These are phyloP conservation scores for Trichoderma gracile DNA, from an alignment of 2,329 filamentous ascomycete species.

Conservation along the genomic window DNA sequence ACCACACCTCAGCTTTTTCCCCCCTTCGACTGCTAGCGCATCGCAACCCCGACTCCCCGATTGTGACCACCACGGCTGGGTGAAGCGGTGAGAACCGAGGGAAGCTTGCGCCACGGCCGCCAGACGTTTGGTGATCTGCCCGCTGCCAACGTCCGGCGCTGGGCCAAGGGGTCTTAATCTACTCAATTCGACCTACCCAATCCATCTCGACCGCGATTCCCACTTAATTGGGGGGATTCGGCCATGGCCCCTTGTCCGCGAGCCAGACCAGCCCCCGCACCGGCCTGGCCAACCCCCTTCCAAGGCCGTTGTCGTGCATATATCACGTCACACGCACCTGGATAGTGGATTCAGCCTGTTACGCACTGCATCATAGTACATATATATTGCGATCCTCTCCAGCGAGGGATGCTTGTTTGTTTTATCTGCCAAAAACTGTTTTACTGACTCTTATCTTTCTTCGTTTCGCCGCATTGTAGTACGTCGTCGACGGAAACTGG, in stretches of 20 bases:
- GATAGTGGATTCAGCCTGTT: conserved; percentile 22
- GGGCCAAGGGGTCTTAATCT: conserved; percentile 17
- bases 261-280: conserved; percentile 25
- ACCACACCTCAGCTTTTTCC: neutral
- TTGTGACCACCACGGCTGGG: conserved; percentile 1
- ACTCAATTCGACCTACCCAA: conserved; percentile 17
- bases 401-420: neutral
- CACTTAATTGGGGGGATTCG: conserved; percentile 17
- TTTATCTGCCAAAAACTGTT: neutral
- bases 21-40: conserved; percentile 12
- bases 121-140: conserved; percentile 14
- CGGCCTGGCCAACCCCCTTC: conserved; percentile 25
- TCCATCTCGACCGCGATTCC: conserved; percentile 12
- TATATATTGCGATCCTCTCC: conserved; percentile 11
- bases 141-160: conserved; percentile 14
- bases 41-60: neutral
- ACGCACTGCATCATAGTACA: conserved; percentile 25
- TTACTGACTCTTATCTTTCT: conserved; percentile 26
- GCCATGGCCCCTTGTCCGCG: conserved; percentile 16
- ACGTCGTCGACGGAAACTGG: conserved; percentile 93
- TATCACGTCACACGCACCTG: conserved; percentile 27
- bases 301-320: conserved; percentile 23
- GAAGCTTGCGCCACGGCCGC: conserved; percentile 22
- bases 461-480: conserved; percentile 56
- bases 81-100: conserved; percentile 20